Evolutionary conservation across 345 rosid species (phyloP), one percentile per base, ranked within the genome.

Genomic region (Syzygium aqueum): DNA sequence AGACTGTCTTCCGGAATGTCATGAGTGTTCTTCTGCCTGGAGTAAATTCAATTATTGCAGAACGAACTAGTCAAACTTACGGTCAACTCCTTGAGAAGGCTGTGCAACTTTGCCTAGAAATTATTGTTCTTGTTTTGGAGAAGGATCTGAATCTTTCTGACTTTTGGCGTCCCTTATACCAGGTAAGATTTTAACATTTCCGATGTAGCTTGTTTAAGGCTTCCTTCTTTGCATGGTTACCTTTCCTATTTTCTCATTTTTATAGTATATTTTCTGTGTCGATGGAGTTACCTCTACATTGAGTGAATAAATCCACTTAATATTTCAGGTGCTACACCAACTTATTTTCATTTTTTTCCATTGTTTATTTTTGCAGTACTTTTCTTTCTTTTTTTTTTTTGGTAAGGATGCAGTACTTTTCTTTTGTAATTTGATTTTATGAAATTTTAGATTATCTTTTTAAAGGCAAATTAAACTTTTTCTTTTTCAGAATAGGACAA

Each of bases 111-210:
- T 94, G 95, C 86, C 90, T 97, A 93, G 99, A 96, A 88, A 95
- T 95, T 86, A 89, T 97, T 84, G 90, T 95, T 86, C 96, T 96
- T 88, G 91, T 95, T 89, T 90, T 97, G 63, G 98, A 96, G 88
- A 97, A 95, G 91, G 99, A 97, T 91, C 59, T 91, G 59, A 84
- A 92, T 87, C 91, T 97, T 89, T 94, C 98, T 84, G 99, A 97
- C 91, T 94, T 92, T 88, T 97, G 98, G 98, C 98, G 98, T 84
- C 99, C 99, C 61, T 88, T 96, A 51, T 97, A 95, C 91, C 98
- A 95, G 97, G 99, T 95, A 87, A 50, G 84, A 85, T 73, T 49
- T 33, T 73, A 73, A 9, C 23, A 73, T 33, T 73, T 73, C 13
- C 3, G 1, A 33, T 19, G 46, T 33, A 73, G 80, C 49, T 73